A percentile compares a stretch with the other conserved stretches of the same genome.
These are phyloP conservation scores for Mucor irregularis DNA, from an alignment of 371 early-diverging fungal species.

Conservation along the genomic window DNA sequence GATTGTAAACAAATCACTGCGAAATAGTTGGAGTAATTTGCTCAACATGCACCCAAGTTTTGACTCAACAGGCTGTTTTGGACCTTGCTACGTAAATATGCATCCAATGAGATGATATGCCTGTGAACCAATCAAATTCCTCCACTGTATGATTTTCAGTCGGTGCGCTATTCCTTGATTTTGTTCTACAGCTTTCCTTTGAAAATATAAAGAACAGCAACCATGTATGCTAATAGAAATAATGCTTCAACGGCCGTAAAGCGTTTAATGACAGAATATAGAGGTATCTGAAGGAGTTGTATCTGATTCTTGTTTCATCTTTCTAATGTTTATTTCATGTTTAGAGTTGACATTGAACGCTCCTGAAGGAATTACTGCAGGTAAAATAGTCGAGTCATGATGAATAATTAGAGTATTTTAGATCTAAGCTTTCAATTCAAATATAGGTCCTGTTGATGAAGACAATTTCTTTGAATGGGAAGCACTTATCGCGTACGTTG, in stretches of 20 bases:
- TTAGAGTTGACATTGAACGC: conserved; percentile 91
- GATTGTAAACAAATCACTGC: too few species aligned
- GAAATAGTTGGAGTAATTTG: too few species aligned
- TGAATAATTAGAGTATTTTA: too few species aligned
- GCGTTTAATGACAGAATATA: conserved; percentile 96
- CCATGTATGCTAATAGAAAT: conserved; percentile 43
- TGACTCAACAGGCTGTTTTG: too few species aligned
- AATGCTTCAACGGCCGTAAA: conserved; percentile 83
- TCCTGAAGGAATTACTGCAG: conserved; percentile 97
- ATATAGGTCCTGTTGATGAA: conserved; percentile 82
- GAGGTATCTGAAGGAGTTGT: conserved; percentile 51
- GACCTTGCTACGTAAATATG: too few species aligned
- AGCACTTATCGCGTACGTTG: conserved; percentile 85
- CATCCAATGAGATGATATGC: too few species aligned
- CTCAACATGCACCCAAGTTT: too few species aligned
- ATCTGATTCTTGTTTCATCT: not conserved
- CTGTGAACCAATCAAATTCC: too few species aligned
- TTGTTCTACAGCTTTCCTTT: not conserved
- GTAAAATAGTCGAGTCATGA: conserved; percentile 25
- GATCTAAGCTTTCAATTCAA: not conserved
- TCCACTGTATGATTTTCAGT: not conserved
- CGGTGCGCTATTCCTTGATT: too few species aligned
- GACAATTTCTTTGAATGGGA: conserved; percentile 97
- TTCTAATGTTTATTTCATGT: not conserved
- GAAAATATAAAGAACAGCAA: not conserved